Percentiles rank a stretch among this genome's conserved stretches.
Conservation (phyloP, 2,329 filamentous ascomycete species). For the Claviceps sp. region DNA sequence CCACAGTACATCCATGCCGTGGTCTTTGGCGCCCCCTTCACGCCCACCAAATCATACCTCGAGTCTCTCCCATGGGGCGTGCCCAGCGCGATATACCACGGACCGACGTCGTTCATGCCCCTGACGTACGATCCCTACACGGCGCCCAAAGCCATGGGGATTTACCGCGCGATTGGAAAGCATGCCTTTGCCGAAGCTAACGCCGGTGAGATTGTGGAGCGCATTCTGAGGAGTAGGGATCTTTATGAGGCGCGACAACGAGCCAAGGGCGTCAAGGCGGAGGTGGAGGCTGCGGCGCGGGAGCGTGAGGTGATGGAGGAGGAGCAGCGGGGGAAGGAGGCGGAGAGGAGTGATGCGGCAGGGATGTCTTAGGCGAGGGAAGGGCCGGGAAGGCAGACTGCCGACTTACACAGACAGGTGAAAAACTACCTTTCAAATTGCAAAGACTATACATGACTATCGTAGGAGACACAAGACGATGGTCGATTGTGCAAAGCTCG, state of each 20-base stretch:
- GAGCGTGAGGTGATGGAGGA: constrained; percentile 49
- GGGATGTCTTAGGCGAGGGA: no score
- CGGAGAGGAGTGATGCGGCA: constrained; percentile 13
- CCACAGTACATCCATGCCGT: constrained; percentile 71
- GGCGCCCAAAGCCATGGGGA: constrained; percentile 66
- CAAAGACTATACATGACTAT: no score
- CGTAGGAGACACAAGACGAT: no score
- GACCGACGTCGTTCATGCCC: constrained; percentile 85
- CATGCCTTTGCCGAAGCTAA: constrained; percentile 83
- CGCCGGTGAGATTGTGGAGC: constrained; percentile 77
- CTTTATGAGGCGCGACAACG: constrained; percentile 87
- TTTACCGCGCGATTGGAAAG: constrained; percentile 64
- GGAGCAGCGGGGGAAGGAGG: constrained; percentile 38
- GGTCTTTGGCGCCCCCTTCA: constrained; percentile 81
- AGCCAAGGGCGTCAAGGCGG: constrained; percentile 76
- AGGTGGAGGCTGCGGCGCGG: constrained; percentile 54
- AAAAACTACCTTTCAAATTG: no score
- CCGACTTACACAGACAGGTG: no score
- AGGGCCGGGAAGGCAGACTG: no score
- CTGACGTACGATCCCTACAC: constrained; percentile 68
- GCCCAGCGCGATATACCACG: constrained; percentile 80
- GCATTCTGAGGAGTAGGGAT: constrained; percentile 76
- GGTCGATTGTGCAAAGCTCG: no score
- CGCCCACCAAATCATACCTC: constrained; percentile 68
- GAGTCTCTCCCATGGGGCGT: constrained; percentile 57